These are phyloP conservation scores for Eleusine indica DNA, from an alignment of 176 grass and related monocot species.

Conservation along the genomic window DNA sequence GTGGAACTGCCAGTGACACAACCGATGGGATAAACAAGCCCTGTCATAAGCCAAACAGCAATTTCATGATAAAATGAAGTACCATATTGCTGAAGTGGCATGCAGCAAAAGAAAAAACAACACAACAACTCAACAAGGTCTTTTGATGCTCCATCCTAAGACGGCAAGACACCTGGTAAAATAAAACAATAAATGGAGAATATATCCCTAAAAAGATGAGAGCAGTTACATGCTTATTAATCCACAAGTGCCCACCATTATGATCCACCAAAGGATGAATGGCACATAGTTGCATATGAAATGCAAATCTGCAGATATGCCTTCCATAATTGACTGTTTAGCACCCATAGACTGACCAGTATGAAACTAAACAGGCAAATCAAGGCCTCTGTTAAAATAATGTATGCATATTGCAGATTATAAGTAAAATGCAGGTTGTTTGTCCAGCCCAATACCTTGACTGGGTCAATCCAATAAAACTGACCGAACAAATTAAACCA, in stretches of 20 bases:
- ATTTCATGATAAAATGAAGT: constrained; percentile 12
- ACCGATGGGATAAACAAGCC: constrained; percentile 83
- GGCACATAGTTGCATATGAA: too few relatives aligned
- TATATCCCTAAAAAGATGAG: background rate
- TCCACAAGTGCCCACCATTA: background rate
- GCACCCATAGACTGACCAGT: too few relatives aligned
- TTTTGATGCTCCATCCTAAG: background rate
- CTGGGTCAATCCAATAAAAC: too few relatives aligned
- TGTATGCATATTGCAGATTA: too few relatives aligned
- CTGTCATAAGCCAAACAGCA: constrained; percentile 51
- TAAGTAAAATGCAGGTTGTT: too few relatives aligned
- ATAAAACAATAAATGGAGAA: background rate
- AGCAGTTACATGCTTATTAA: background rate
- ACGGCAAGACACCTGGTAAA: background rate
- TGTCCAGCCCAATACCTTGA: too few relatives aligned
- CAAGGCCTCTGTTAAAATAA: too few relatives aligned
- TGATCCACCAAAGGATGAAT: background rate
- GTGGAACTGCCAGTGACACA: constrained; percentile 72
- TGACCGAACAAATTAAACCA: too few relatives aligned
- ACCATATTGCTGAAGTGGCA: constrained; percentile 23
- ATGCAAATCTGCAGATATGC: too few relatives aligned
- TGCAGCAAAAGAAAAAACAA: constrained; percentile 7
- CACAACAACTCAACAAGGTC: background rate
- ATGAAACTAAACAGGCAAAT: too few relatives aligned
- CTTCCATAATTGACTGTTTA: too few relatives aligned